phyloP scores from a whole-genome alignment of 2,329 filamentous ascomycete species.

The Ceratocystis cubensis region DNA sequence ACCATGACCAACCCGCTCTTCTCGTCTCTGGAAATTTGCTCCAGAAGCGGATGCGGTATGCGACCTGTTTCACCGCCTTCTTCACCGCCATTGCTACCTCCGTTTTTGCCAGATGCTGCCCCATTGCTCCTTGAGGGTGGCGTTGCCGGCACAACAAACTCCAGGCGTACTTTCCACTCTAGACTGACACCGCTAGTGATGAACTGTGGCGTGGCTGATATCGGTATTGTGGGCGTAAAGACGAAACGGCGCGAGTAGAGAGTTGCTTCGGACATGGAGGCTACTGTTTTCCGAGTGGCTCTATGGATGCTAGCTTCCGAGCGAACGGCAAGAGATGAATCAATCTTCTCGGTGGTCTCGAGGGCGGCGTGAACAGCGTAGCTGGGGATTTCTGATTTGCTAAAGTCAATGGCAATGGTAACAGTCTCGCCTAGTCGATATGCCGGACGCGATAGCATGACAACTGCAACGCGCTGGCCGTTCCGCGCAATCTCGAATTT shows the following conservation, averaged over 20 bases:
- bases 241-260: constrained; percentile 67
- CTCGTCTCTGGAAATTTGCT: constrained; percentile 68
- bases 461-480: constrained; percentile 78
- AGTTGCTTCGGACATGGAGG: constrained; percentile 65
- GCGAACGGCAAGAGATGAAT: constrained; percentile 65
- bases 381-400: constrained; percentile 61
- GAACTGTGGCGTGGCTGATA: constrained; percentile 76
- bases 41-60: constrained; percentile 47
- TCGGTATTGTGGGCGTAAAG: constrained; percentile 74
- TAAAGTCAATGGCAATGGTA: constrained; percentile 73
- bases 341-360: constrained; percentile 76
- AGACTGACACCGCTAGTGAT: constrained; percentile 77
- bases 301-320: constrained; percentile 76
- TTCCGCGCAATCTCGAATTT: constrained; percentile 90
- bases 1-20: constrained; percentile 61
- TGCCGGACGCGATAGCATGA: constrained; percentile 76
- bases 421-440: constrained; percentile 84
- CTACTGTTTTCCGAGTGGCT: constrained; percentile 72
- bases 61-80: constrained; percentile 21
- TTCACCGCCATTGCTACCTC: constrained; percentile 3
- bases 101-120: neutral
- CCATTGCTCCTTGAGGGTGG: constrained; percentile 3
- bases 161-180: constrained; percentile 78
- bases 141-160: constrained; percentile 66
- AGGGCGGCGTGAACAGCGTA: constrained; percentile 76